A percentile compares a stretch with the other conserved stretches of the same genome.
Conservation (phyloP, 805 yeast genomes). For the Lachancea waltii region DNA sequence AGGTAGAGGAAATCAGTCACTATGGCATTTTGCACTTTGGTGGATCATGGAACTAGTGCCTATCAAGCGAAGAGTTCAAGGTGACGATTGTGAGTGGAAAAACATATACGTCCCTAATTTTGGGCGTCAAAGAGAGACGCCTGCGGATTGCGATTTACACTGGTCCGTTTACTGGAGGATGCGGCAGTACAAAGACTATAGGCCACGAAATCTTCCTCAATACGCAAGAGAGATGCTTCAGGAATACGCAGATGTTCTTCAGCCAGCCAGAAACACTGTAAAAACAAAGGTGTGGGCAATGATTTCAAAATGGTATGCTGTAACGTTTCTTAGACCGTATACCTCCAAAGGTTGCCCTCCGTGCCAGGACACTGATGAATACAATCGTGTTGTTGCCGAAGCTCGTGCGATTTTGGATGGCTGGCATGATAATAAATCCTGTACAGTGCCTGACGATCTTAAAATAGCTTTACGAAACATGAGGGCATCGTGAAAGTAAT, state of each 20-base stretch:
- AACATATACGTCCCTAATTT: constrained; percentile 47
- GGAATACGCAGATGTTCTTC: constrained; percentile 14
- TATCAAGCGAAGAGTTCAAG: constrained; percentile 45
- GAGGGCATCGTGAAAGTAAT: too few species aligned
- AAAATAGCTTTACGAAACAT: too few species aligned
- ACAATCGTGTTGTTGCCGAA: constrained; percentile 8
- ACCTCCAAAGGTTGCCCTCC: too few species aligned
- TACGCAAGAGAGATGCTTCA: constrained; percentile 26
- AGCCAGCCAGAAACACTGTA: constrained; percentile 3
- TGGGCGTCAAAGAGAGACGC: constrained; percentile 47
- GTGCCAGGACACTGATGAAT: not conserved
- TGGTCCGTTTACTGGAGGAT: constrained; percentile 61
- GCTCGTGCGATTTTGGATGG: constrained; percentile 14
- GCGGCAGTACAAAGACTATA: constrained; percentile 40
- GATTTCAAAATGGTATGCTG: too few species aligned
- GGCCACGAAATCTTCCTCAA: constrained; percentile 40
- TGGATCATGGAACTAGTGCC: constrained; percentile 62
- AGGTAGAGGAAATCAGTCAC: constrained; percentile 34
- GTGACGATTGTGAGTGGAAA: constrained; percentile 44
- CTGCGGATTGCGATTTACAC: constrained; percentile 43
- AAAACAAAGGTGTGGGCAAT: constrained; percentile 1
- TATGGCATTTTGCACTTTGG: constrained; percentile 39
- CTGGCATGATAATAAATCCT: constrained; percentile 32
- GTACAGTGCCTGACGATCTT: constrained; percentile 34
- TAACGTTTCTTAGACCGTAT: too few species aligned